phyloP scores from a whole-genome alignment of 371 early-diverging fungal genomes.

The Mucor racemosus region DNA sequence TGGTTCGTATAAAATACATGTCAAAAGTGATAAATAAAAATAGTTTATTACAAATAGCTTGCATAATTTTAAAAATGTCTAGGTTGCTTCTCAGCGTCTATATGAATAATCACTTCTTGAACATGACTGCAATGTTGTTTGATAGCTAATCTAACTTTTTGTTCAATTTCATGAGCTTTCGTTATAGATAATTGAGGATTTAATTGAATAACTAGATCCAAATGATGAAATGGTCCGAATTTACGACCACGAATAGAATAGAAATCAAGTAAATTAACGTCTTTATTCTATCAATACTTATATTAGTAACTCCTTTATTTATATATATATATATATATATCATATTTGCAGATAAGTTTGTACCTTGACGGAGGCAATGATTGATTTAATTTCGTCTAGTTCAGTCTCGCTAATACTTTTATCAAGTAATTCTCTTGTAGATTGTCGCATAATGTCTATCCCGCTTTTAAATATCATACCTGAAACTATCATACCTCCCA shows the following conservation, averaged over 20 bases:
- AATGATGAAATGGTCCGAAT: slow-evolving; percentile 48
- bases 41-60: not conserved
- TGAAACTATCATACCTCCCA: slow-evolving; percentile 67
- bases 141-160: slow-evolving; percentile 34
- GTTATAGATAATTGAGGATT: slow-evolving; percentile 33
- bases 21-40: not conserved
- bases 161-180: slow-evolving; percentile 36
- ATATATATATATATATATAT: not conserved
- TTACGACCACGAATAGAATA: slow-evolving; percentile 50
- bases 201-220: slow-evolving; percentile 43
- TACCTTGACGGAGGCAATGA: slow-evolving; percentile 38
- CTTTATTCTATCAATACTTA: slow-evolving; percentile 15
- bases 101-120: slow-evolving; percentile 43
- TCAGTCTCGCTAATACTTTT: slow-evolving; percentile 33
- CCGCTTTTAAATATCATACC: slow-evolving; percentile 64
- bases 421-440: slow-evolving; percentile 48
- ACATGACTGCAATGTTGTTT: slow-evolving; percentile 35
- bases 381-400: slow-evolving; percentile 30
- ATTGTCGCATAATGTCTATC: slow-evolving; percentile 42
- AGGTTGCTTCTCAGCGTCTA: slow-evolving; percentile 41
- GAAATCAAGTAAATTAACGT: slow-evolving; percentile 37
- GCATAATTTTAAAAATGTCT: slow-evolving; percentile 16
- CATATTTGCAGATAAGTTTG: no score
- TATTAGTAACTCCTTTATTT: not conserved
- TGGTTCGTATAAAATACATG: not conserved